These are phyloP conservation scores for Odontarrhena argentea DNA, from an alignment of 345 rosid genomes.

Conservation along the genomic window DNA sequence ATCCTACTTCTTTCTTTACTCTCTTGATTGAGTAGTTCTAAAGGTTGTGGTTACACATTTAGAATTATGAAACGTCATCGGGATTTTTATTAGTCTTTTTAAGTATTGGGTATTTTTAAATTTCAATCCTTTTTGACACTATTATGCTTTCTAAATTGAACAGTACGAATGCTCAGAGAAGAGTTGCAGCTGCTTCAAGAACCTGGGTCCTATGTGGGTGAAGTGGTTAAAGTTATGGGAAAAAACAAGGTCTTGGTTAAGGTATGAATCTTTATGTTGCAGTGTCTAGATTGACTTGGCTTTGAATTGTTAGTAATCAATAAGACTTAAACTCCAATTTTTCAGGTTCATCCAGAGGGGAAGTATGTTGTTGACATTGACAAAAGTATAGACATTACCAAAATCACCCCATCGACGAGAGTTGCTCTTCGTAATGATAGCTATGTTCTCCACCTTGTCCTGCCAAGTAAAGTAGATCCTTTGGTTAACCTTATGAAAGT, in stretches of 20 bases:
- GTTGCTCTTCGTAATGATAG: slow-evolving; percentile 98
- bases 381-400: slow-evolving; percentile 90
- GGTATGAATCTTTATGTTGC: slow-evolving; percentile 45
- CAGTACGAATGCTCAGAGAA: slow-evolving; percentile 96
- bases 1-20: neutral
- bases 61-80: neutral
- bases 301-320: neutral
- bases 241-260: slow-evolving; percentile 95
- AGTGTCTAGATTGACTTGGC: neutral
- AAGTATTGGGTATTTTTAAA: neutral
- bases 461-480: slow-evolving; percentile 98
- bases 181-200: slow-evolving; percentile 97
- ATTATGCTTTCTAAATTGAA: slow-evolving; percentile 15
- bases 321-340: slow-evolving; percentile 10
- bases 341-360: slow-evolving; percentile 99
- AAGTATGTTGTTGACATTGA: slow-evolving; percentile 97
- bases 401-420: slow-evolving; percentile 90
- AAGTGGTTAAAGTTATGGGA: slow-evolving; percentile 99
- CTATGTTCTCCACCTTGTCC: slow-evolving; percentile 88
- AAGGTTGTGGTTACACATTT: neutral
- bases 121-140: slow-evolving; percentile 21
- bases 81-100: neutral
- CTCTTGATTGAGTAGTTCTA: neutral
- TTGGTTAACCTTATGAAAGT: slow-evolving; percentile 99
- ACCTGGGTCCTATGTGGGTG: slow-evolving; percentile 99